Percentiles rank a stretch among this genome's conserved stretches.
phyloP scores from a whole-genome alignment of 306 rosid species.

The Canavalia gladiata region DNA sequence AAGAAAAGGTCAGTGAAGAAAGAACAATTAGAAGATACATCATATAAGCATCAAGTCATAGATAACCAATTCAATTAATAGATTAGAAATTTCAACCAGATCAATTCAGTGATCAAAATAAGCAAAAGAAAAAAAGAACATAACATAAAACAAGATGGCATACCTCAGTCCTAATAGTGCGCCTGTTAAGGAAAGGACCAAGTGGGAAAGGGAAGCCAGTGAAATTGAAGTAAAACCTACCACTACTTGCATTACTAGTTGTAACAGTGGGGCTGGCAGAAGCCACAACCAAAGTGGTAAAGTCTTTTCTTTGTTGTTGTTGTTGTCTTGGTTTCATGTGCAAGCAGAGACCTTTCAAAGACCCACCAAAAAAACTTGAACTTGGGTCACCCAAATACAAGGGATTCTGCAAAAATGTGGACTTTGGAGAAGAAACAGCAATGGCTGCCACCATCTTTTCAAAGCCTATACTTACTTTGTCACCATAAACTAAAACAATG shows the following conservation, averaged over 20 bases:
- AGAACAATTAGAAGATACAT: conserved; percentile 5
- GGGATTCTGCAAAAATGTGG: conserved; percentile 67
- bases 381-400: conserved; percentile 52
- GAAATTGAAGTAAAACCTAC: conserved; percentile 92
- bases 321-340: conserved; percentile 59
- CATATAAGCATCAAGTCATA: conserved; percentile 22
- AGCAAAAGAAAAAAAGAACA: conserved; percentile 23
- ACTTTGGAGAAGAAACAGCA: conserved; percentile 68
- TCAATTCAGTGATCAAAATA: conserved; percentile 20
- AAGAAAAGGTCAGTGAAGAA: conserved; percentile 3
- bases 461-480: conserved; percentile 15
- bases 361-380: conserved; percentile 57
- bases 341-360: conserved; percentile 63
- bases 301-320: conserved; percentile 57
- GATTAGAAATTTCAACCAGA: conserved; percentile 23
- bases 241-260: conserved; percentile 52
- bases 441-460: conserved; percentile 64
- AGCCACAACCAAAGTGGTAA: conserved; percentile 64
- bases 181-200: conserved; percentile 90
- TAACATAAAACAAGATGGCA: conserved; percentile 35
- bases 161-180: conserved; percentile 89
- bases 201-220: conserved; percentile 98
- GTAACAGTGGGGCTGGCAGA: conserved; percentile 54
- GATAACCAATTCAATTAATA: not conserved
- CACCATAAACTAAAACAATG: not conserved